Evolutionary conservation across 148 eudicot species (phyloP), one percentile per base, ranked within the genome.

Genomic region (Nepenthes mirabilis): DNA sequence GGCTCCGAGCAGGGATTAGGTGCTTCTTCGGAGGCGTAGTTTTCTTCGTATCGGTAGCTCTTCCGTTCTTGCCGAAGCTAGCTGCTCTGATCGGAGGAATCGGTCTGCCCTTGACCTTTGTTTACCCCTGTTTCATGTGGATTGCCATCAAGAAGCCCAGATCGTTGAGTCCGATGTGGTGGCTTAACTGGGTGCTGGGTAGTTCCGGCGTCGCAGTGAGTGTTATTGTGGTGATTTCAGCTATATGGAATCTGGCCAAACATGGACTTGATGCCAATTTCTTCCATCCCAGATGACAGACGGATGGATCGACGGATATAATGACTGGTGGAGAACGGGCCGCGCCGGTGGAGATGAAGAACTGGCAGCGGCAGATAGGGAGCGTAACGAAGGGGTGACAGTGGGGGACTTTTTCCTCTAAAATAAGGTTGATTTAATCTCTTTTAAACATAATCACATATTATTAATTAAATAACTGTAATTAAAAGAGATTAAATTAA

Each of bases 121-220:
- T 61, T 34, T 83, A 83, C 43, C 95, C 95, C 0, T 87, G 95
- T 65, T 70, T 87, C 62, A 83, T 87, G 83, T 87, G 90, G 90
- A 67, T 77, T 11, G 58, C 61, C 2, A 74, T 83, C 43, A 80
- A 75, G 75, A 80, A 75, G 63, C 82, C 94, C 1, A 34, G 6
- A 7, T 43, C 12, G 36, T 66, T 47, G 6, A 60, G 79, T 14
- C 14, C 63, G 36, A 70, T 69, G 80, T 83, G 83, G 83, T 79
- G 77, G 55, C 61, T 78, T 11, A 87, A 87, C 62, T 1, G 73
- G 1, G 59, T 63, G 55, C 80, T 83, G 12, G 95, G 90, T 36
- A 66, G 68, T 47, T 67, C 63, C 3, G 95, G 87, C 33, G n/a
- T 72, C 5, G 2, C 65, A 47, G 32, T 87, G 14, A 70, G 76